Percentiles rank a stretch among this genome's conserved stretches.
Conservation (phyloP, 208 protist species). For the Leishmania braziliensis region DNA sequence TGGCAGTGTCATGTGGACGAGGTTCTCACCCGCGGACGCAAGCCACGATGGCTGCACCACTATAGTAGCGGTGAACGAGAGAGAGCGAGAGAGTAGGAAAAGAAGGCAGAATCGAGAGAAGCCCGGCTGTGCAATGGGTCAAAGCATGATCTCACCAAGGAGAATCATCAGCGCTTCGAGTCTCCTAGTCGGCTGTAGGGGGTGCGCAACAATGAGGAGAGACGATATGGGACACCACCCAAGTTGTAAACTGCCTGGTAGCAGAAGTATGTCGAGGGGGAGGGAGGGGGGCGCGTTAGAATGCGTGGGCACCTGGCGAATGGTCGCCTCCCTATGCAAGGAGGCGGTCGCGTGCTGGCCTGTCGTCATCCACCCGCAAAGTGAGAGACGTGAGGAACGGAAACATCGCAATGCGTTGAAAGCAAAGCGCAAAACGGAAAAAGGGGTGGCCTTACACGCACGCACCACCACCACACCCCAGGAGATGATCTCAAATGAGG, state of each 20-base stretch:
- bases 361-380: not conserved
- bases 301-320: not conserved
- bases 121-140: not conserved
- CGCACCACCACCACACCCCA: too few species aligned
- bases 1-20: not conserved
- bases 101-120: not conserved
- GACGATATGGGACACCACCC: not conserved
- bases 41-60: not conserved
- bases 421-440: too few species aligned
- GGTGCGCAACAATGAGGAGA: not conserved
- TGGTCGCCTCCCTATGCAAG: too few species aligned
- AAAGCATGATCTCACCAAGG: not conserved
- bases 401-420: too few species aligned
- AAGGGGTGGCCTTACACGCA: too few species aligned
- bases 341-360: not conserved
- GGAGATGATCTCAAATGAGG: too few species aligned
- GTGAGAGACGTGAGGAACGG: too few species aligned
- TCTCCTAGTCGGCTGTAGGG: not conserved
- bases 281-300: not conserved
- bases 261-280: not conserved
- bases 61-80: not conserved
- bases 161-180: not conserved
- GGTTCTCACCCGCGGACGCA: not conserved
- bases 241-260: not conserved
- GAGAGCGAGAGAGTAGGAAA: not conserved